These are phyloP conservation scores for Trypanosoma platydactyli DNA, from an alignment of 208 protist genomes.

Conservation along the genomic window DNA sequence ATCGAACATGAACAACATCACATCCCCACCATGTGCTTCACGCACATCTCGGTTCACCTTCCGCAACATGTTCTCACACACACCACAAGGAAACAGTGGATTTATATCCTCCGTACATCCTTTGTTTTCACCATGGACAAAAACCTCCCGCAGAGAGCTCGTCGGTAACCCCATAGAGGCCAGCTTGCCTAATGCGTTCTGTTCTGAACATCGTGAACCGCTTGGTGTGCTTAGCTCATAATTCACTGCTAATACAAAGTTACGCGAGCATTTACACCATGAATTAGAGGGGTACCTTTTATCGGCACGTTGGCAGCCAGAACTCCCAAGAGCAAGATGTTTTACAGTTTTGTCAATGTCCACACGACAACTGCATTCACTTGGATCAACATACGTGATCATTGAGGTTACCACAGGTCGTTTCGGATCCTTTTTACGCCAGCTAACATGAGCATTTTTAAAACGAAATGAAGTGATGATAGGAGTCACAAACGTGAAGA, in stretches of 20 bases:
- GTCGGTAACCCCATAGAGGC: constrained; percentile 77
- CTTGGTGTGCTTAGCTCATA: constrained; percentile 91
- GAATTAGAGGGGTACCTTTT: constrained; percentile 30
- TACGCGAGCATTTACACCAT: constrained; percentile 77
- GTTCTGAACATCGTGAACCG: constrained; percentile 88
- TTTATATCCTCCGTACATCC: constrained; percentile 67
- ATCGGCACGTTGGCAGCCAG: neutral
- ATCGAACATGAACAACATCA: constrained; percentile 90
- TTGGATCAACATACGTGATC: constrained; percentile 82
- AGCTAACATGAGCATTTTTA: constrained; percentile 73
- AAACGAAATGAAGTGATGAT: constrained; percentile 51
- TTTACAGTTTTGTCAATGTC: neutral
- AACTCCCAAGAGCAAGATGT: neutral
- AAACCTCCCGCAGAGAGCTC: constrained; percentile 77
- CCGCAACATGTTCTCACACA: constrained; percentile 91
- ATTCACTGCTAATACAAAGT: constrained; percentile 79
- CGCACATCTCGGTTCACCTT: constrained; percentile 79
- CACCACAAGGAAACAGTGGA: constrained; percentile 89
- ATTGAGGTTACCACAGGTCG: constrained; percentile 83
- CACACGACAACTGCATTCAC: constrained; percentile 50
- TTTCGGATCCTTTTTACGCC: constrained; percentile 82
- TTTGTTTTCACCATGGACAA: constrained; percentile 74
- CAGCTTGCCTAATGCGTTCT: constrained; percentile 87
- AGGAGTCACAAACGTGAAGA: constrained; percentile 45
- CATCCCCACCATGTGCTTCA: constrained; percentile 61